Base-by-base conservation (phyloP, 2,329 filamentous ascomycete genomes). In the Daldinia sp. region DNA sequence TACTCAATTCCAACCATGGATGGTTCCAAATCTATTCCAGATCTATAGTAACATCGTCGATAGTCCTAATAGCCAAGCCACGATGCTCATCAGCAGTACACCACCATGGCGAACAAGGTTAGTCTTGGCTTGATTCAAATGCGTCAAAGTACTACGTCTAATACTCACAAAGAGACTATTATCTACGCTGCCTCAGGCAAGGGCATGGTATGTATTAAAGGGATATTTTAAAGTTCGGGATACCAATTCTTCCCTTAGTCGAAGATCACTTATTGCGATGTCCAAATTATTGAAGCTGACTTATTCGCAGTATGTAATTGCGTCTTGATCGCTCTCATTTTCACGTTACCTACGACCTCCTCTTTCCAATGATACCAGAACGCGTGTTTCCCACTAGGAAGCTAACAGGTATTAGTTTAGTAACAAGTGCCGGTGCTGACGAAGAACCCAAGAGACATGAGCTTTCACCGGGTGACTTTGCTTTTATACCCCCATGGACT, bases 21-120 rank as follows among this genome's bases (percentile, higher is more conserved):
- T n/a, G 39, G 51, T 55, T 59, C 48, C 55, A 9, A 55, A 58
- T 55, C 59, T 46, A 63, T 68, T 63, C 63, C 54, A 67, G 54
- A 63, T 55, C 59, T 42, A 46, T 61, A 67, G 68, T 74, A 59
- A 79, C 73, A 65, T 68, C 67, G 68, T 60, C 53, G 58, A 62
- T 70, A 88, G 87, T 92, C 9, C 84, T 92, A 79, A 86, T 89
- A 42, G 87, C 90, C 1, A 87, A 88, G 70, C 88, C 90, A 6
- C 85, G 87, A 59, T 88, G 88, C 30, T 80, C 84, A 2, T 89
- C 89, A 0, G 85, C 87, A 5, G 83, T 93, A 23, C 89, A 91
- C 70, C 91, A 93, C 74, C 89, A 93, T 73, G 90, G 89, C 61
- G 86, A 89, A 75, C 89, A 92, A 83, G 87, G 87, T 89, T 75